phyloP scores from a whole-genome alignment of 2,329 filamentous ascomycete species.

The Pseudocercospora musae region DNA sequence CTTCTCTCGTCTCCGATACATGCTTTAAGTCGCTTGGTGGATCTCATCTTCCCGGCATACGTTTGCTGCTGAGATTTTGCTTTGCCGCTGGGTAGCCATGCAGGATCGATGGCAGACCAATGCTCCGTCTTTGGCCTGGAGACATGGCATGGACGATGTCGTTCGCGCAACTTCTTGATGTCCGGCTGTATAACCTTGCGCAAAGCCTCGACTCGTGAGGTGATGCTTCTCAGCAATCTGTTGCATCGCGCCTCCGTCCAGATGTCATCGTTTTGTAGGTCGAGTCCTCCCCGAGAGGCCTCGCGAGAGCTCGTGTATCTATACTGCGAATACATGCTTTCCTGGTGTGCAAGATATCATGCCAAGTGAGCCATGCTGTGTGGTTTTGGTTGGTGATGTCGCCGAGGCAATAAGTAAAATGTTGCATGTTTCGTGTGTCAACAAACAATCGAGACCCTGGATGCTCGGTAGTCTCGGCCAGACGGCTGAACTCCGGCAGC shows the following conservation, averaged over 20 bases:
- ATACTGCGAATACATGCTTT: not conserved
- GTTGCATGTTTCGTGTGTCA: no score
- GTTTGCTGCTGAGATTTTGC: slow-evolving; percentile 9
- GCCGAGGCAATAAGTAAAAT: no score
- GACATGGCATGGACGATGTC: not conserved
- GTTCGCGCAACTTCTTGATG: not conserved
- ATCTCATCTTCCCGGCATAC: slow-evolving; percentile 12
- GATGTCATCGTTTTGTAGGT: slow-evolving; percentile 14
- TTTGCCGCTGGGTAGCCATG: slow-evolving; percentile 17
- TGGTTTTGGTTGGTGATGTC: no score
- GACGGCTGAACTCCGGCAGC: no score
- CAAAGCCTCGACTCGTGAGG: slow-evolving; percentile 14
- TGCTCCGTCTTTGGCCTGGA: slow-evolving; percentile 4
- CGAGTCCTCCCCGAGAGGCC: not conserved
- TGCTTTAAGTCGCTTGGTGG: not conserved
- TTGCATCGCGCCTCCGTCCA: slow-evolving; percentile 25
- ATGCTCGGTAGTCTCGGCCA: not conserved
- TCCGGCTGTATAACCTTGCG: slow-evolving; percentile 11
- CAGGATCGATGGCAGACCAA: slow-evolving; percentile 18
- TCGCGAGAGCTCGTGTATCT: not conserved
- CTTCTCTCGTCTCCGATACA: not conserved
- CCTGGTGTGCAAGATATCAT: not conserved
- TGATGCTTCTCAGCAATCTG: slow-evolving; percentile 22
- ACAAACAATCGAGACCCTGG: not conserved
- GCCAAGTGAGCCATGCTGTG: not conserved